These are phyloP conservation scores for Arabidopsis thaliana DNA, from an alignment of 345 rosid species.

Conservation along the genomic window DNA sequence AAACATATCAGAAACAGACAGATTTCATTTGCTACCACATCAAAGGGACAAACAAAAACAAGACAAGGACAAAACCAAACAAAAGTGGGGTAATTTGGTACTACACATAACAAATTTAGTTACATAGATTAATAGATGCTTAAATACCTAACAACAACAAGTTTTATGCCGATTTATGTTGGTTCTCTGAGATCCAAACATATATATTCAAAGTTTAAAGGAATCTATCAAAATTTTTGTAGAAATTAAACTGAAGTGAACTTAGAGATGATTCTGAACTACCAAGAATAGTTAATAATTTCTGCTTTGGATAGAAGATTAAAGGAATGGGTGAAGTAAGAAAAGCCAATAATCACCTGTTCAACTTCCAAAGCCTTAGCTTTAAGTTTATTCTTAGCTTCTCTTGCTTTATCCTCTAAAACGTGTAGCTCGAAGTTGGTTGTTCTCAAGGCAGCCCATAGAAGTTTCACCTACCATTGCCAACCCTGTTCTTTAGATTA, in stretches of 20 bases:
- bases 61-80: constrained; percentile 20
- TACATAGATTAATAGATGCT: background rate
- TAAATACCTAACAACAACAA: background rate
- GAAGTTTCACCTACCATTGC: constrained; percentile 61
- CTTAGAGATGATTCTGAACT: background rate
- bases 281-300: background rate
- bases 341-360: constrained; percentile 32
- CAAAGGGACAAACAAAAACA: background rate
- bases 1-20: constrained; percentile 13
- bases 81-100: background rate
- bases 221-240: background rate
- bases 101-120: constrained; percentile 1
- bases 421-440: constrained; percentile 80
- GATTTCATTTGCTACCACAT: background rate
- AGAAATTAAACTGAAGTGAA: background rate
- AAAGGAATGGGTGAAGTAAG: constrained; percentile 9
- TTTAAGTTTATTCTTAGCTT: constrained; percentile 56
- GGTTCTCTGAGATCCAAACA: background rate
- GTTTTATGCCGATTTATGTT: constrained; percentile 1
- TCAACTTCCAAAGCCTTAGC: constrained; percentile 41
- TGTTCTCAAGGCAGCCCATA: constrained; percentile 74
- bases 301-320: constrained; percentile 5
- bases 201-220: background rate
- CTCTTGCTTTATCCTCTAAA: constrained; percentile 58
- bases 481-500: constrained; percentile 49